phyloP scores from a whole-genome alignment of 768 basidiomycete species.

The Lactarius sanguifluus region DNA sequence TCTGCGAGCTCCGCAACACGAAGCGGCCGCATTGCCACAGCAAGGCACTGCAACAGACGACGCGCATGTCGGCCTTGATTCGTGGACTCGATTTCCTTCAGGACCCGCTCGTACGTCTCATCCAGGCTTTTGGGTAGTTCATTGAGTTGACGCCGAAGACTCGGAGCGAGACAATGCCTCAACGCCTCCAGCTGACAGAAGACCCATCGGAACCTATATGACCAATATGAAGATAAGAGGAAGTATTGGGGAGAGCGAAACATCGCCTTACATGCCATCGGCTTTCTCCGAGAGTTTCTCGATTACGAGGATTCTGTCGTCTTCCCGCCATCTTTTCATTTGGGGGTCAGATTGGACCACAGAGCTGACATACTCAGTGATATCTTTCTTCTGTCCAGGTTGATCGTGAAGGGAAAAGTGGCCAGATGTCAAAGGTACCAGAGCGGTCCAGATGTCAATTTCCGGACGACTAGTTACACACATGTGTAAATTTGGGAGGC shows the following conservation, averaged over 20 bases:
- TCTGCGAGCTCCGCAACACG: too few species aligned
- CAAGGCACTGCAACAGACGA: too few species aligned
- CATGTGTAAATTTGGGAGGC: background rate
- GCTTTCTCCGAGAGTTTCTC: background rate
- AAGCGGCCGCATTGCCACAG: too few species aligned
- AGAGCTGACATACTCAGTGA: background rate
- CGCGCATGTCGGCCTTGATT: background rate
- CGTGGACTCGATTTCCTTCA: background rate
- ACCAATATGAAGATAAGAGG: background rate
- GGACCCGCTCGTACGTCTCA: background rate
- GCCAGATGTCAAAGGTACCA: background rate
- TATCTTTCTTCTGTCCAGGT: background rate
- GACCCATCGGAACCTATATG: background rate
- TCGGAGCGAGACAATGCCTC: background rate
- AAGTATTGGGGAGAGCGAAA: background rate
- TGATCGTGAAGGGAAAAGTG: background rate
- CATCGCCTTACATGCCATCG: background rate
- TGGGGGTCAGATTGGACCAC: background rate
- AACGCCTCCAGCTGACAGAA: background rate
- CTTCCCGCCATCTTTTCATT: background rate
- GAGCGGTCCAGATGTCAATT: background rate
- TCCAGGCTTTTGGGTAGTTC: background rate
- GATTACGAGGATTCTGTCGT: background rate
- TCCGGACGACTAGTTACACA: background rate
- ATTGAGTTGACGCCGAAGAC: background rate